phyloP scores from a whole-genome alignment of 1,284 basidiomycete genomes.

The Hymenochaete sp. region DNA sequence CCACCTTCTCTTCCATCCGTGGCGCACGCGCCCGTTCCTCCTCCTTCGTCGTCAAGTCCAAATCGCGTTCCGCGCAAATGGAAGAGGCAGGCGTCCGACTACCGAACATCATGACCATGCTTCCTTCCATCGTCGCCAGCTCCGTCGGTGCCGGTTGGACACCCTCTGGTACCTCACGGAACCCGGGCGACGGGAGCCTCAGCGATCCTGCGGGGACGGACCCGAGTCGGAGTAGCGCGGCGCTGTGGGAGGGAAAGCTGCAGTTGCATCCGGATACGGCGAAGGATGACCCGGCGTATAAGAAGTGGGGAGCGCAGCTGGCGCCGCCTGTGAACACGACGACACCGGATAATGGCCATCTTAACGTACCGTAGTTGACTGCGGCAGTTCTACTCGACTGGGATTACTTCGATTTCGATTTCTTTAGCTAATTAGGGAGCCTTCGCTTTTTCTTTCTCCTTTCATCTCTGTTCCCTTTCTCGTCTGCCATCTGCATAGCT shows the following conservation, averaged over 20 bases:
- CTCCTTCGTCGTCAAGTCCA: constrained; percentile 73
- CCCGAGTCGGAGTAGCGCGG: constrained; percentile 71
- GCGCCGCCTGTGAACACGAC: not conserved
- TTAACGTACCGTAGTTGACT: too few relatives aligned
- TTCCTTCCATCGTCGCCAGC: constrained; percentile 78
- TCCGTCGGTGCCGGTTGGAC: constrained; percentile 78
- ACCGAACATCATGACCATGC: constrained; percentile 77
- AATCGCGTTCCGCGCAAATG: constrained; percentile 50
- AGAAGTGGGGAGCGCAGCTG: constrained; percentile 30
- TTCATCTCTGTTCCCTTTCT: too few relatives aligned
- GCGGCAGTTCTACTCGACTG: too few relatives aligned
- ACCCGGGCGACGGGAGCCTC: constrained; percentile 42
- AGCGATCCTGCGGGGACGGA: constrained; percentile 70
- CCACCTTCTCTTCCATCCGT: constrained; percentile 71
- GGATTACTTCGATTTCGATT: too few relatives aligned
- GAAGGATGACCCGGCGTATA: constrained; percentile 37
- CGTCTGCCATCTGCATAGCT: too few relatives aligned
- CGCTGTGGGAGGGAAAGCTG: constrained; percentile 72
- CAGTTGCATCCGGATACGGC: constrained; percentile 82
- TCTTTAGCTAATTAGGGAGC: too few relatives aligned
- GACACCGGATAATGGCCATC: not conserved
- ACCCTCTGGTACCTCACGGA: constrained; percentile 38
- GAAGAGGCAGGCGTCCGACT: constrained; percentile 36
- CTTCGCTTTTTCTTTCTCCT: not conserved
- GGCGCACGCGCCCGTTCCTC: constrained; percentile 81